Base-by-base conservation (phyloP, 1,284 basidiomycete genomes). In the Microbotryum silenes-acaulis region DNA sequence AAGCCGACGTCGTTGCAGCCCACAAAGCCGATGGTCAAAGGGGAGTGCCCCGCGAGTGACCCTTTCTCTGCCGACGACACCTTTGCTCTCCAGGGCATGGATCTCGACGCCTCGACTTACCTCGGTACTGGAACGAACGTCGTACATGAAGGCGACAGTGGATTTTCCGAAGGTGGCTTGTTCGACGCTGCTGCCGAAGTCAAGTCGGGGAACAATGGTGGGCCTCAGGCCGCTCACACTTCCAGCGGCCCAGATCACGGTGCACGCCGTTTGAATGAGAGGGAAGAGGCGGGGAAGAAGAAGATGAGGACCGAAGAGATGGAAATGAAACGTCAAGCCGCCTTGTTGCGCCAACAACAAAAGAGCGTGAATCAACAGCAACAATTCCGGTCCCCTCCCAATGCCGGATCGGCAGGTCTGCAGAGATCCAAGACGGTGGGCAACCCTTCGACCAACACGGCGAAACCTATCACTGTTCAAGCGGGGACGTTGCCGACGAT, bases 351-450 rank as follows among this genome's bases (percentile, higher is more conserved):
- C 12, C 51, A 16, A 31, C 20, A 31, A 6, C 51, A 52, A 10
- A 29, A 52, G 18, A 31, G 42, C 31, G 6, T 23, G 6, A 20
- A 31, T 14, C 33, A 33, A 20, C 52, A 31, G 33, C 51, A 42
- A 9, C 27, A n/a, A 10, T 37, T 7, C 44, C 18, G 42, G 33
- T 29, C 51, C 23, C 33, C 46, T 27, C 46, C 51, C 45, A 10
- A 21, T 37, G 6, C 14, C 4, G 20, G 18, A 9, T 4, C 23
- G n/a, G 18, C 31, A 47, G 16, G 33, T 42, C 4, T 33, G 53
- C 2, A 45, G 55, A 52, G 12, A 52, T 50, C 25, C 12, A 44
- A 37, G 46, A 61, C 18, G 45, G 8, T 67, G 48, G 49, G 63
- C 4, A 70, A 68, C 29, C n/a, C 31, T n/a, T 48, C 14, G 21